These are phyloP conservation scores for Hortaea werneckii DNA, from an alignment of 2,329 filamentous ascomycete species.

Conservation along the genomic window DNA sequence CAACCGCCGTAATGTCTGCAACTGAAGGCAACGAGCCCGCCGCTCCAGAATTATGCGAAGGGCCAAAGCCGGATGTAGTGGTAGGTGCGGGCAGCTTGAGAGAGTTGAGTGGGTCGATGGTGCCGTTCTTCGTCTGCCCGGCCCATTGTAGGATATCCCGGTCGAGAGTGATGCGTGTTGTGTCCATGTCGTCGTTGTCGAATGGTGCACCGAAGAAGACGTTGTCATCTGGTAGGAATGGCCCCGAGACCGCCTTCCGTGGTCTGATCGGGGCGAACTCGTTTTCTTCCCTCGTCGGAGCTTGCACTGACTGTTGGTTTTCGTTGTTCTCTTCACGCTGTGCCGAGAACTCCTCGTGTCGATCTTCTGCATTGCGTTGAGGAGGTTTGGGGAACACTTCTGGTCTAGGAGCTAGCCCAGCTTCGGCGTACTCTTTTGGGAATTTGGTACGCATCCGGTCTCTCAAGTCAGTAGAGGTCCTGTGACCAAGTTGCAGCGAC, in stretches of 20 bases:
- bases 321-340: no score
- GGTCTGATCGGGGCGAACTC: neutral
- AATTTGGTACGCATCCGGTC: constrained; percentile 53
- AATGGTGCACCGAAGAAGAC: constrained; percentile 19
- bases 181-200: constrained; percentile 12
- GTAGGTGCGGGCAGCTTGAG: constrained; percentile 14
- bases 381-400: neutral
- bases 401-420: constrained; percentile 1
- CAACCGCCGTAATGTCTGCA: constrained; percentile 9
- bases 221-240: constrained; percentile 17
- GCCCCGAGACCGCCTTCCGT: neutral
- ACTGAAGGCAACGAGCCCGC: constrained; percentile 10
- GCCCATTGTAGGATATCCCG: constrained; percentile 26
- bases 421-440: constrained; percentile 44
- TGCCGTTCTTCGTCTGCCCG: neutral
- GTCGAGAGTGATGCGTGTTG: constrained; percentile 24
- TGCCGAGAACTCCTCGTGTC: no score
- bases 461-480: constrained; percentile 49
- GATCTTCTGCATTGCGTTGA: no score
- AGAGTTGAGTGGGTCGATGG: constrained; percentile 18
- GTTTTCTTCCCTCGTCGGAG: neutral
- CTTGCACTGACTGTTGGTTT: no score
- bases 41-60: neutral
- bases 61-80: neutral
- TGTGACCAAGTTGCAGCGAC: constrained; percentile 40